Conservation (phyloP, 2,329 filamentous ascomycete species). For the Diaporthe eres region DNA sequence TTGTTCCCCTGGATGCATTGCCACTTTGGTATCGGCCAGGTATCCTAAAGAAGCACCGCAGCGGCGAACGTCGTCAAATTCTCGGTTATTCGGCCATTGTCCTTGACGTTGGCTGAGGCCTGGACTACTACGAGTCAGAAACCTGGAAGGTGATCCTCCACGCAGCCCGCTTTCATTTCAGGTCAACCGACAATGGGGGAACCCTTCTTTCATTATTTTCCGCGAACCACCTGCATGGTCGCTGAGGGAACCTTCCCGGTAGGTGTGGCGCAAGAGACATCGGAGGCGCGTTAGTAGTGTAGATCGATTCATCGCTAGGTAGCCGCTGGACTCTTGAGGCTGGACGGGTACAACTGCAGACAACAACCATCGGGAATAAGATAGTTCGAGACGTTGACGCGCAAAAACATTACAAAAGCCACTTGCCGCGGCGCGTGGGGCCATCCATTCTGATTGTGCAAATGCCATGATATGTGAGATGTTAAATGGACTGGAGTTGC, state of each 20-base stretch:
- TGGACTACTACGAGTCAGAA: constrained; percentile 10
- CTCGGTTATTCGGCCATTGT: constrained; percentile 15
- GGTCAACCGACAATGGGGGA: neutral
- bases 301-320: neutral
- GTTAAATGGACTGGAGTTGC: neutral
- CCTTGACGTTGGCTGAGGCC: neutral
- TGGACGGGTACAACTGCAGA: no score
- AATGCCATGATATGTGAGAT: neutral
- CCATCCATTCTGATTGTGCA: neutral
- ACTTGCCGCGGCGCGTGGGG: neutral
- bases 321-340: neutral
- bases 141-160: constrained; percentile 17
- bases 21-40: neutral
- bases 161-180: constrained; percentile 20
- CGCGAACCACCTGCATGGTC: neutral
- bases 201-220: neutral
- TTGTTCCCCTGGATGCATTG: neutral
- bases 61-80: no score
- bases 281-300: neutral
- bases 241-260: neutral
- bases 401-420: neutral
- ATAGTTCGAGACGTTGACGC: neutral
- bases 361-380: no score
- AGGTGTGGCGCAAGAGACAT: neutral
- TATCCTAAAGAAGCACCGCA: constrained; percentile 4